These are phyloP conservation scores for Leishmania turanica DNA, from an alignment of 208 protist species.

Conservation along the genomic window DNA sequence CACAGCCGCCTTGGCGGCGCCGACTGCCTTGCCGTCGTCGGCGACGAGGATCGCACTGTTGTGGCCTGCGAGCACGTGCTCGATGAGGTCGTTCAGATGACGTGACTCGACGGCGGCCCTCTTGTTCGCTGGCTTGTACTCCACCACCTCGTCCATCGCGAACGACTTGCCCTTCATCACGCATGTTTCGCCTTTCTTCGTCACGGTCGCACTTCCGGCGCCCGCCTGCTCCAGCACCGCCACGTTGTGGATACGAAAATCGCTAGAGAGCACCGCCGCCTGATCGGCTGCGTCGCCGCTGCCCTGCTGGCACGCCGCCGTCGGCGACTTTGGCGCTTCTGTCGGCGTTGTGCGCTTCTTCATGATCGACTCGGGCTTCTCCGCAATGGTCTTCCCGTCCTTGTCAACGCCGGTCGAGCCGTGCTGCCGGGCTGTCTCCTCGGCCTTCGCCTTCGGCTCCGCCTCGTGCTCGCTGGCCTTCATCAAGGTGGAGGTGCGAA, in stretches of 20 bases:
- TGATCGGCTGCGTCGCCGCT: constrained; percentile 2
- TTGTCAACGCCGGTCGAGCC: constrained; percentile 21
- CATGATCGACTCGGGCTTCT: constrained; percentile 22
- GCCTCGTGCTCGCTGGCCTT: constrained; percentile 1
- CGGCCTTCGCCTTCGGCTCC: constrained; percentile 4
- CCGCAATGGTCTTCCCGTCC: constrained; percentile 6
- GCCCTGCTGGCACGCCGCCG: constrained; percentile 8
- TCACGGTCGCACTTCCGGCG: constrained; percentile 8
- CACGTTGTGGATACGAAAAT: constrained; percentile 33
- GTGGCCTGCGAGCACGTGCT: constrained; percentile 60
- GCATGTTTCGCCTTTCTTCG: constrained; percentile 22
- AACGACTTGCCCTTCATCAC: constrained; percentile 31
- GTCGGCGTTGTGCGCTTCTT: constrained; percentile 17
- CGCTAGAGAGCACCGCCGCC: constrained; percentile 19
- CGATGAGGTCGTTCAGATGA: constrained; percentile 37
- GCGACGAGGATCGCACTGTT: constrained; percentile 55
- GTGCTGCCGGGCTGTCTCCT: not conserved
- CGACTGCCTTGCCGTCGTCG: constrained; percentile 36
- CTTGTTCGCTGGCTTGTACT: constrained; percentile 28
- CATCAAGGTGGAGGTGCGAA: constrained; percentile 25
- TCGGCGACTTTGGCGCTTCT: constrained; percentile 30
- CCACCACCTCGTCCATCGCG: constrained; percentile 41
- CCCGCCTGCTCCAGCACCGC: constrained; percentile 16
- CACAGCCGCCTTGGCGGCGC: constrained; percentile 22
- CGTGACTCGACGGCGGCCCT: constrained; percentile 22